Evolutionary conservation across 139 green algal species (phyloP).

Genomic region (Chlorella ohadii): DNA sequence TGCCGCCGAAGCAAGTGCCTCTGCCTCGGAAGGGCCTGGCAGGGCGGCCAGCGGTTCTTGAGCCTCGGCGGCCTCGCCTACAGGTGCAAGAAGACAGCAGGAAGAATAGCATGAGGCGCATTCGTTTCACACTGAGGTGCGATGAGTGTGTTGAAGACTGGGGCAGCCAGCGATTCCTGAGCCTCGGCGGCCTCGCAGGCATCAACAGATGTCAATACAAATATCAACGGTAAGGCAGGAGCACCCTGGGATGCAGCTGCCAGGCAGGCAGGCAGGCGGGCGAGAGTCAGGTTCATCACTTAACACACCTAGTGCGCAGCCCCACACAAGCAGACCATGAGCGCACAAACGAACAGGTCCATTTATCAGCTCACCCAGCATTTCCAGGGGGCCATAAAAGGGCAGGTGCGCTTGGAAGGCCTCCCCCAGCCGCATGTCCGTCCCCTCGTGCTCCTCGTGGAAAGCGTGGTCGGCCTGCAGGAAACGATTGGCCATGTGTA

Average conservation of each 20-base stretch:
- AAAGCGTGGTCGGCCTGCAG: constrained; percentile 24
- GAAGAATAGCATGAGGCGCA: too few relatives aligned
- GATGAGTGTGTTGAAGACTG: too few relatives aligned
- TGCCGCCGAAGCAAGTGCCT: constrained; percentile 45
- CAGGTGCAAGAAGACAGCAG: background rate
- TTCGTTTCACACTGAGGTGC: too few relatives aligned
- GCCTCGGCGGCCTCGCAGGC: background rate
- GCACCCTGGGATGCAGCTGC: too few relatives aligned
- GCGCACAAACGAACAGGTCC: too few relatives aligned
- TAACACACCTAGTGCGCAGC: too few relatives aligned
- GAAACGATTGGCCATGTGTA: too few relatives aligned
- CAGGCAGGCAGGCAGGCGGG: too few relatives aligned
- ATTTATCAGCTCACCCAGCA: constrained; percentile 4
- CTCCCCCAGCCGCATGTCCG: constrained; percentile 44
- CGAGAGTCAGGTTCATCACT: too few relatives aligned
- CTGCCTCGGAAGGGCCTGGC: constrained; percentile 38
- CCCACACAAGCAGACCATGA: too few relatives aligned
- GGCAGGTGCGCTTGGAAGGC: constrained; percentile 54
- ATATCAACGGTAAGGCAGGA: too few relatives aligned
- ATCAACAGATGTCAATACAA: too few relatives aligned
- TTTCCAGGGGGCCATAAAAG: background rate
- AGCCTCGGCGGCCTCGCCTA: background rate
- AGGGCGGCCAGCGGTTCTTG: constrained; percentile 19
- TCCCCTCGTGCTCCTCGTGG: constrained; percentile 14
- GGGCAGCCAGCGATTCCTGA: constrained; percentile 8